A percentile compares a stretch with the other conserved stretches of the same genome.
These are phyloP conservation scores for Crucibulum parvulum DNA, from an alignment of 1,284 basidiomycete species.

Conservation along the genomic window DNA sequence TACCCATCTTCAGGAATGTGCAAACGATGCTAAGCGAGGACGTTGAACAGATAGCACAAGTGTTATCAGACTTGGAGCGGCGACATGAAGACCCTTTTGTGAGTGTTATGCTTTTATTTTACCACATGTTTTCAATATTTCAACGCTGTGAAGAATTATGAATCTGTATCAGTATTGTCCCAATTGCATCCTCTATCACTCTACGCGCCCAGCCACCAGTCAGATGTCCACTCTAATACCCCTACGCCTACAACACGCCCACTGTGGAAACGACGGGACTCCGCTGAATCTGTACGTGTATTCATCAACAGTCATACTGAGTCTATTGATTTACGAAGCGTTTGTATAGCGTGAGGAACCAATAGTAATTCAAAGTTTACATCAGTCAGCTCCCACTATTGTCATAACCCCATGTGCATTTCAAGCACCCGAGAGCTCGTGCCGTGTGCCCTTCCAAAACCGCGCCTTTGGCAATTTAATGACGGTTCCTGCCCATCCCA, in stretches of 20 bases:
- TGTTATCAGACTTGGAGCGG: conserved; percentile 43
- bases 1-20: conserved; percentile 38
- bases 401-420: conserved; percentile 54
- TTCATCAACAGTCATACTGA: neutral
- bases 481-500: conserved; percentile 55
- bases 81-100: conserved; percentile 1
- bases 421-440: conserved; percentile 44
- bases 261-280: conserved; percentile 30
- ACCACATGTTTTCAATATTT: too few species aligned
- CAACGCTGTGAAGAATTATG: too few species aligned
- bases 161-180: too few species aligned
- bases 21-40: conserved; percentile 37
- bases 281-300: conserved; percentile 25
- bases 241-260: conserved; percentile 10
- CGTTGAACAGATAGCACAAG: conserved; percentile 37
- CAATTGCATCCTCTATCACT: too few species aligned
- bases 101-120: too few species aligned
- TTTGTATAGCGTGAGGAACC: conserved; percentile 21
- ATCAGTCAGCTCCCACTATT: conserved; percentile 53
- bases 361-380: conserved; percentile 36
- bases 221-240: too few species aligned
- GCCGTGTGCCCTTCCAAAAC: conserved; percentile 60
- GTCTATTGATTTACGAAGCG: neutral
- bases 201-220: too few species aligned
- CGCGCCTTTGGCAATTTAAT: conserved; percentile 56